phyloP scores from a whole-genome alignment of 495 filamentous ascomycete species.

The Neurospora sp. region DNA sequence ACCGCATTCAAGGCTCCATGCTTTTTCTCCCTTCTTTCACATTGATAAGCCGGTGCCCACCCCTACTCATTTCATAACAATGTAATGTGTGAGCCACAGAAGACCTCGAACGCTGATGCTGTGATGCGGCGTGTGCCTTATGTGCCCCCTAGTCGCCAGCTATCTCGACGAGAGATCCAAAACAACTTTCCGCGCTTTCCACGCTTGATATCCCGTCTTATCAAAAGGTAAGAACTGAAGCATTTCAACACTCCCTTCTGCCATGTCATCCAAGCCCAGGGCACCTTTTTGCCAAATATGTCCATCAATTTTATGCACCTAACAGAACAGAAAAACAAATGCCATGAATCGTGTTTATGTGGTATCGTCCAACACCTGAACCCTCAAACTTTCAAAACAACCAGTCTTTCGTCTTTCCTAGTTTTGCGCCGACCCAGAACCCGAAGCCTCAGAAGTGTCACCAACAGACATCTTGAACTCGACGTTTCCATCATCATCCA shows the following conservation, averaged over 20 bases:
- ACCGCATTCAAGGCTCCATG: neutral
- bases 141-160: neutral
- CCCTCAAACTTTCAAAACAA: neutral
- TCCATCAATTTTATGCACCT: neutral
- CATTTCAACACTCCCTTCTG: neutral
- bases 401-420: neutral
- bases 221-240: neutral
- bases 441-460: neutral
- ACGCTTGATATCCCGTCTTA: neutral
- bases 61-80: neutral
- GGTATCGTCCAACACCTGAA: neutral
- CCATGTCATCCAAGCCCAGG: neutral
- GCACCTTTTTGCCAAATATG: neutral
- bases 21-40: no score
- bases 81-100: neutral
- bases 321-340: neutral
- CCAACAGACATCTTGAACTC: neutral
- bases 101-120: neutral
- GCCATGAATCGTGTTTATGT: neutral
- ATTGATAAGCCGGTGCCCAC: no score
- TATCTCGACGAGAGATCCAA: neutral
- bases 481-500: conserved; percentile 16
- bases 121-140: neutral
- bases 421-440: neutral
- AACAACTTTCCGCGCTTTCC: neutral